Base-by-base conservation (phyloP, 2,329 filamentous ascomycete genomes). In the Cryphonectria parasitica region DNA sequence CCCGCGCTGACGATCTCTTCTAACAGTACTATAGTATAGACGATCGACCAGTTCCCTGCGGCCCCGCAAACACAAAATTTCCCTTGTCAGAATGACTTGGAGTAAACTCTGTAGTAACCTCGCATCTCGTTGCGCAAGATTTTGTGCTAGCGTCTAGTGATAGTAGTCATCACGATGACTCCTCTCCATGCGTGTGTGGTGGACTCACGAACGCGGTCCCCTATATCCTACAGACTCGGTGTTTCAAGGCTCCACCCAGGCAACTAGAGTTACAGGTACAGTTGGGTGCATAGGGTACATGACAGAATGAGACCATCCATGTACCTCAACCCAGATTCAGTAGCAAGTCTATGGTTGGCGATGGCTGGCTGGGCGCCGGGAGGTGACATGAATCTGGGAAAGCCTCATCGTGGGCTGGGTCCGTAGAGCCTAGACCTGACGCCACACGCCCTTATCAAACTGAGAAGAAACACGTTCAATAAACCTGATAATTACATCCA, bases 1-100 rank as follows among this genome's bases (percentile, higher is more conserved):
- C 58, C 58, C 58, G 58, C 58, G n/a, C 58, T 61, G 58, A 39
- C 58, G 34, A 61, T 39, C 58, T 39, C 58, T n/a, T n/a, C 8
- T 0, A 6, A 49, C 45, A 49, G 34, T 13, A 39, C 34, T 1
- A 49, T 22, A 49, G 34, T 13, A 39, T 22, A 39, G 34, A 61
- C 58, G 19, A 61, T n/a, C 31, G 34, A n/a, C 34, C 58, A 19
- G 58, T 61, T 7, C 34, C 19, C 58, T 39, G 58, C 58, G 17
- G 58, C 58, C 58, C 58, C 58, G 34, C 58, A 39, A 34, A 19
- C 34, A 36, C 58, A 19, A 25, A 49, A 10, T n/a, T 61, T 8
- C 19, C 25, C 4, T 17, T 8, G 17, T 31, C 54, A 19, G 25
- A 7, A 5, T 17, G 1, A 8, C 15, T 7, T 17, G 25, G 25